These are phyloP conservation scores for Mycena kentingensis DNA, from an alignment of 768 basidiomycete genomes.

Conservation along the genomic window DNA sequence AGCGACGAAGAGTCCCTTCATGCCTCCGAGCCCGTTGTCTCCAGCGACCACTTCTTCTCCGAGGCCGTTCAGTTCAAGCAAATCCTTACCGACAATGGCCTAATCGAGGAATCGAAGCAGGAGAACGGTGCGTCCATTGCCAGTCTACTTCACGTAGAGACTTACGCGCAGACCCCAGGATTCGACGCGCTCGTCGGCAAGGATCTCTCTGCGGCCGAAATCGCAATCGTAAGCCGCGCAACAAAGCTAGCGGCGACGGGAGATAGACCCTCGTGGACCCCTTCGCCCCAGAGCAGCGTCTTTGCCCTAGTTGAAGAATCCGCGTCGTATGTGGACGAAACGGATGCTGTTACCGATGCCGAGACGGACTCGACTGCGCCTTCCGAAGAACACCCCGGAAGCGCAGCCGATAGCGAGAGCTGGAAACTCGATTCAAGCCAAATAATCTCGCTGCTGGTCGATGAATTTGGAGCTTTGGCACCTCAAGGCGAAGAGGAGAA, in stretches of 20 bases:
- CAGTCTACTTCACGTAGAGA: too few species aligned
- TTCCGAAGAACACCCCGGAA: conserved; percentile 19
- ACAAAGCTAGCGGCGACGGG: conserved; percentile 41
- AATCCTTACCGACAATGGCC: conserved; percentile 8
- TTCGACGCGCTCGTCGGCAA: conserved; percentile 47
- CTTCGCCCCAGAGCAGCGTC: conserved; percentile 23
- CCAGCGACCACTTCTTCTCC: conserved; percentile 6
- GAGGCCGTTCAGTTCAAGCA: conserved; percentile 8
- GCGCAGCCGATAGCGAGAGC: conserved; percentile 28
- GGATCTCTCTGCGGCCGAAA: conserved; percentile 40
- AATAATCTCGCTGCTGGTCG: conserved; percentile 49
- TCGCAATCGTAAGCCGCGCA: conserved; percentile 35
- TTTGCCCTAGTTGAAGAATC: conserved; percentile 26
- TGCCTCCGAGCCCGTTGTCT: background rate
- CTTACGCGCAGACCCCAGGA: conserved; percentile 30
- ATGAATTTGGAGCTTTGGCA: conserved; percentile 60
- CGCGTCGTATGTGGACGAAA: conserved; percentile 24
- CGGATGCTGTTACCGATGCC: conserved; percentile 2
- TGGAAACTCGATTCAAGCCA: conserved; percentile 47
- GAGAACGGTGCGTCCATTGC: too few species aligned
- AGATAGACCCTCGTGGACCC: conserved; percentile 30
- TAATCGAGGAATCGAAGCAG: conserved; percentile 4
- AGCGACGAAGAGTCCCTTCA: conserved; percentile 6
- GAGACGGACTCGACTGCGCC: conserved; percentile 1
- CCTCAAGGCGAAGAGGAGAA: conserved; percentile 47